Base-by-base conservation (phyloP, 2,329 filamentous ascomycete species). In the Dactylonectria macrodidyma region DNA sequence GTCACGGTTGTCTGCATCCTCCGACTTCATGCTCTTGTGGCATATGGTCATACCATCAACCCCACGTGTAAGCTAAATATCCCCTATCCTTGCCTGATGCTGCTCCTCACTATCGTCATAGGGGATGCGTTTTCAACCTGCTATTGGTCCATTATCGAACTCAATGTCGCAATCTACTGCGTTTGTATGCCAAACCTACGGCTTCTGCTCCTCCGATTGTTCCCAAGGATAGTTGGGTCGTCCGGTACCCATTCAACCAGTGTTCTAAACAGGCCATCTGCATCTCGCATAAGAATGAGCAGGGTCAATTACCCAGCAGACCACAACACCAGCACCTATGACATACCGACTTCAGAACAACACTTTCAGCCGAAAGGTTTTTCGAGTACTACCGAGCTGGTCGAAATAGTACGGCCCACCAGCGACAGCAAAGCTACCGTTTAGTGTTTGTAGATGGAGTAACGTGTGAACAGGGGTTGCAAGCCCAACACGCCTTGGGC, bases 121-220 rank as follows among this genome's bases (percentile, higher is more conserved):
- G 36, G 36, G 36, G 36, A 38, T 38, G 36, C 10, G 36, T 38
- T 14, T 38, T 38, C 36, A 12, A 38, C 36, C 36, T 38, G 36
- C 36, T 38, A 38, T 38, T 38, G 36, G 36, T 38, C 36, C 36
- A 38, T 38, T 38, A 38, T 38, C 36, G 36, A 38, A 38, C 36
- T 38, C 1, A 38, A 38, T 38, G 36, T 38, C 36, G 36, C 36
- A 38, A 38, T 38, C 36, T 38, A 10, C 36, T 38, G 36, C 36
- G 36, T 38, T 38, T 38, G 36, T 38, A 19, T 46, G n/a, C 46
- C 48, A 34, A 55, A 38, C 52, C n/a, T 55, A 33, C 52, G 52
- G 14, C 52, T 55, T 22, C 52, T 55, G 16, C 52, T 55, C 16
- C 22, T 55, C 52, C 52, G 52, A 38, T 24, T 55, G 33, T 55